Conservation (phyloP, 306 rosid genomes). For the Gastrolobium villosum region DNA sequence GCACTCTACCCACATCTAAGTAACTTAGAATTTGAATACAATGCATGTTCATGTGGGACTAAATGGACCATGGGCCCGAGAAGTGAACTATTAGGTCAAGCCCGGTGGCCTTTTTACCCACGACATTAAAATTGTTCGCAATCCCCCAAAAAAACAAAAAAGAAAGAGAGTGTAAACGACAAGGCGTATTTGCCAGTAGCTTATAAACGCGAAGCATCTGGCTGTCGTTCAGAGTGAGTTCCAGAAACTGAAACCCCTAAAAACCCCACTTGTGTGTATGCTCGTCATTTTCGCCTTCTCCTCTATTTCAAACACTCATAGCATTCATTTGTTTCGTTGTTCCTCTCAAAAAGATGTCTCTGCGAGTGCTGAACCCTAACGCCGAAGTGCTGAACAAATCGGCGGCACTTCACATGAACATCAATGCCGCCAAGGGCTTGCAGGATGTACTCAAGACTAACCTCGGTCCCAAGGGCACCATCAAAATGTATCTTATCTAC, state of each 20-base stretch:
- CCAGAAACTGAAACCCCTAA: conserved; percentile 17
- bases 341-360: conserved; percentile 62
- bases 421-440: conserved; percentile 97
- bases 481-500: conserved; percentile 71
- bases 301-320: too few species aligned
- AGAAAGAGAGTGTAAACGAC: too few species aligned
- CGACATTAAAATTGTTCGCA: too few species aligned
- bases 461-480: conserved; percentile 97
- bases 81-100: too few species aligned
- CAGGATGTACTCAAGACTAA: conserved; percentile 94
- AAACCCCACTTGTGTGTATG: conserved; percentile 21
- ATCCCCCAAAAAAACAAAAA: too few species aligned
- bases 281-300: background rate
- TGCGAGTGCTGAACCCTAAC: conserved; percentile 84
- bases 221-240: conserved; percentile 3
- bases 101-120: too few species aligned
- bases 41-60: too few species aligned
- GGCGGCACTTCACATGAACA: conserved; percentile 95
- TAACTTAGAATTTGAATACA: too few species aligned
- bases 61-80: too few species aligned
- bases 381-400: conserved; percentile 99
- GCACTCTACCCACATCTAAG: too few species aligned
- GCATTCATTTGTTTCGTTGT: background rate
- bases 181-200: background rate
- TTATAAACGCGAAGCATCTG: background rate